Percentiles rank a stretch among this genome's conserved stretches.
Conservation (phyloP, 306 rosid species). For the Sesbania bispinosa region DNA sequence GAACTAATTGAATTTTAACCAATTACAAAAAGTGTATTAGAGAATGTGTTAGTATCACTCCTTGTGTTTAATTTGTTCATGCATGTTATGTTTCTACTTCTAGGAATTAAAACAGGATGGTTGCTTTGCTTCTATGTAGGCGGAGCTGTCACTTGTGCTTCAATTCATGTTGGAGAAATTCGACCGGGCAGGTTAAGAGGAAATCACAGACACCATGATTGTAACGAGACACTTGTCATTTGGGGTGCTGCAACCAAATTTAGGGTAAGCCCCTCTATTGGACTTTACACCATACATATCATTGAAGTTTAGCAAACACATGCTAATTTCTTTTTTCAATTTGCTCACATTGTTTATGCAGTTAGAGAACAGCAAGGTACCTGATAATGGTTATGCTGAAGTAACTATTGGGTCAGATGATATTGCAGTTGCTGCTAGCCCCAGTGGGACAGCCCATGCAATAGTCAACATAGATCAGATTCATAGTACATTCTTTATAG, state of each 20-base stretch:
- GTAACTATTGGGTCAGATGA: constrained; percentile 63
- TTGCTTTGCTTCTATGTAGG: constrained; percentile 46
- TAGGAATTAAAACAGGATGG: too few species aligned
- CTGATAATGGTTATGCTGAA: constrained; percentile 65
- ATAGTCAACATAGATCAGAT: constrained; percentile 70
- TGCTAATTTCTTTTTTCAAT: too few species aligned
- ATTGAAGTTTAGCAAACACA: too few species aligned
- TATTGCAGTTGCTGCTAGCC: constrained; percentile 77
- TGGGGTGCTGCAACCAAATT: constrained; percentile 86
- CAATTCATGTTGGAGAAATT: constrained; percentile 74
- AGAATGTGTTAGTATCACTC: too few species aligned
- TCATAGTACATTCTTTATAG: constrained; percentile 61
- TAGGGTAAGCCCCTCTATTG: too few species aligned
- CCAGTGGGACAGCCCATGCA: constrained; percentile 76
- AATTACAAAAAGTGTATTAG: too few species aligned
- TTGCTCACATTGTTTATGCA: too few species aligned
- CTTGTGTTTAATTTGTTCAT: too few species aligned
- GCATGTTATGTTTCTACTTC: too few species aligned
- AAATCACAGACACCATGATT: constrained; percentile 72
- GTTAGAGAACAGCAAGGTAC: constrained; percentile 67
- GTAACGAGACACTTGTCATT: constrained; percentile 83
- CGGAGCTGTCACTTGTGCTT: constrained; percentile 71
- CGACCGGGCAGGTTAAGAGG: constrained; percentile 62
- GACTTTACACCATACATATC: too few species aligned
- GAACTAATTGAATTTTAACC: too few species aligned